phyloP scores from a whole-genome alignment of 208 protist genomes.

The Trichomonas tenax region DNA sequence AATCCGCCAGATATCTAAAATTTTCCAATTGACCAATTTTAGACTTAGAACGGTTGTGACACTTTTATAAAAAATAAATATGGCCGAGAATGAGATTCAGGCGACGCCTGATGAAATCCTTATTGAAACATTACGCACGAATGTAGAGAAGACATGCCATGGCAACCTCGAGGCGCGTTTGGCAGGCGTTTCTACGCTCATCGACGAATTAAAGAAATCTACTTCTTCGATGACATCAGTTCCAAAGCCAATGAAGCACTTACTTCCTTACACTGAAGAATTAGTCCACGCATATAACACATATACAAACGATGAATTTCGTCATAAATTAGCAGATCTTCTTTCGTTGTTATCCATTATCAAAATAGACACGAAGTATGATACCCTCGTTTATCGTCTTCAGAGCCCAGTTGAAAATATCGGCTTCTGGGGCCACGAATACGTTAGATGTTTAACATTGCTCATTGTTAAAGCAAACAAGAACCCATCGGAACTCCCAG shows the following conservation, averaged over 20 bases:
- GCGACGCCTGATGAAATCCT: neutral
- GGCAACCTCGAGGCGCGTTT: neutral
- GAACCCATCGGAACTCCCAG: neutral
- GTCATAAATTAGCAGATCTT: conserved; percentile 41
- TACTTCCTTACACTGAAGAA: conserved; percentile 70
- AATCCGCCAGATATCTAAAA: no score
- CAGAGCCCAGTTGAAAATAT: conserved; percentile 72
- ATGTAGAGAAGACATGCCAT: neutral
- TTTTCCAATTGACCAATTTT: neutral
- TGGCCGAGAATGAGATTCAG: neutral
- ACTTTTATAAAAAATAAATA: neutral
- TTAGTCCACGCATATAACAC: conserved; percentile 64
- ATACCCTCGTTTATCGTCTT: conserved; percentile 79
- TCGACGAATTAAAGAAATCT: conserved; percentile 68
- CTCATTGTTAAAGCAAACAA: neutral
- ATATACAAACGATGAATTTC: neutral
- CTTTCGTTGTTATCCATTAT: conserved; percentile 40
- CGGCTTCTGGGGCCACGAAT: conserved; percentile 94
- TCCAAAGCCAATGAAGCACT: conserved; percentile 97
- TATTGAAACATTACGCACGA: neutral
- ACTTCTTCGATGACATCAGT: conserved; percentile 93
- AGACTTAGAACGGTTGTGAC: neutral
- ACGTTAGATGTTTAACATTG: conserved; percentile 56
- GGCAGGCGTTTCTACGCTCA: conserved; percentile 65
- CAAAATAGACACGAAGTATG: conserved; percentile 19